Evolutionary conservation across 495 filamentous ascomycete species (phyloP).

Genomic region (Trichoderma virens): DNA sequence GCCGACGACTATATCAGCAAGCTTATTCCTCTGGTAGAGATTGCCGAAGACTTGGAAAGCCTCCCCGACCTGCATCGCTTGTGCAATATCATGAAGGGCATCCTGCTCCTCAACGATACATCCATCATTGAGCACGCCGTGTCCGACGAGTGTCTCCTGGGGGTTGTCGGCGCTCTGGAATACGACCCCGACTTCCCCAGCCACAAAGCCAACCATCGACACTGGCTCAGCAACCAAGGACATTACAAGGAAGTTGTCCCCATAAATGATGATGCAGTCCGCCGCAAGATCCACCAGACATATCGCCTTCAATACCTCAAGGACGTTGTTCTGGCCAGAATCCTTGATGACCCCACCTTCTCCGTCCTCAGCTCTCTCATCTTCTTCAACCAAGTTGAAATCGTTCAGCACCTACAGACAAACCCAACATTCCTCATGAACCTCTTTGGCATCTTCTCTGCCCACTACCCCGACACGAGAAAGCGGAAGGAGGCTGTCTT

Average conservation of each 20-base stretch:
- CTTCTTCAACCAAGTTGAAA: slow-evolving; percentile 98
- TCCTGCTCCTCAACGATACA: slow-evolving; percentile 91
- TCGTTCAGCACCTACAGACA: slow-evolving; percentile 81
- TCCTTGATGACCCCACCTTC: slow-evolving; percentile 95
- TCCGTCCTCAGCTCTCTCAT: slow-evolving; percentile 96
- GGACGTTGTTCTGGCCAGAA: slow-evolving; percentile 91
- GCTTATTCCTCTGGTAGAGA: slow-evolving; percentile 72
- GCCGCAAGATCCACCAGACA: slow-evolving; percentile 88
- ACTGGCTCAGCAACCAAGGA: slow-evolving; percentile 80
- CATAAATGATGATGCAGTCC: slow-evolving; percentile 72
- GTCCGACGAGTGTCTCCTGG: slow-evolving; percentile 78
- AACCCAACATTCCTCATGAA: slow-evolving; percentile 74
- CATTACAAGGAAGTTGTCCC: slow-evolving; percentile 94
- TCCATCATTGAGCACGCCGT: slow-evolving; percentile 90
- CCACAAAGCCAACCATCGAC: slow-evolving; percentile 95
- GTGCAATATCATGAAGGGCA: slow-evolving; percentile 96
- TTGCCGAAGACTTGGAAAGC: slow-evolving; percentile 87
- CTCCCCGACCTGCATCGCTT: slow-evolving; percentile 77
- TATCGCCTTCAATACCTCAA: slow-evolving; percentile 97
- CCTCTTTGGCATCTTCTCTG: slow-evolving; percentile 80
- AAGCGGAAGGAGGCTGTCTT: slow-evolving; percentile 90
- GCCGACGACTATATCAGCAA: slow-evolving; percentile 79
- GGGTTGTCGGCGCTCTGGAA: slow-evolving; percentile 93
- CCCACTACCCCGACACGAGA: slow-evolving; percentile 51
- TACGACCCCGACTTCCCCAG: slow-evolving; percentile 99